Evolutionary conservation across 805 yeast genomes (phyloP), one percentile per base, ranked within the genome.

Genomic region (Candida gorgasii): DNA sequence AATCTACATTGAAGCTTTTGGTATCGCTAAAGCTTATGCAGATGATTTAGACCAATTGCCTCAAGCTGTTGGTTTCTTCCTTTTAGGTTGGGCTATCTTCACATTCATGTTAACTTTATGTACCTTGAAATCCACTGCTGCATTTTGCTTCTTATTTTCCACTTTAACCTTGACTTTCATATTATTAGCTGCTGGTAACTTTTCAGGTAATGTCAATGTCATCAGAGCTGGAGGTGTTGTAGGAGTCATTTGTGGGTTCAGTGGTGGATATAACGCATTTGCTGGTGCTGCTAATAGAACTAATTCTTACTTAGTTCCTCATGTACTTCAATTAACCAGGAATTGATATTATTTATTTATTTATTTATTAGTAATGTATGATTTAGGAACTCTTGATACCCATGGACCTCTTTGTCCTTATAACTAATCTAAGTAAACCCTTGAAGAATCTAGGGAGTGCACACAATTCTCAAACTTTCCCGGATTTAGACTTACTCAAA

Each of bases 261-360:
- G 65, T 27, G 74, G 71, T 1, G 67, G 60, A 51, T 69, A 69
- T 50, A 67, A 69, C 44, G 72, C 73, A 5, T 68, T 56, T 41
- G 67, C 73, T 16, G 73, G 72, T 55, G 52, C 54, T 5, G 71
- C 73, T 32, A 65, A 52, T 38, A 49, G 37, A 19, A 55, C 54
- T 39, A 69, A 69, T 58, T 58, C 69, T 15, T 69, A 69, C 53
- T 32, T 69, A 43, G 56, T 59, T 4, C 69, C 63, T 14, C 48
- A 45, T 39, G 50, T 63, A 12, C 40, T 67, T 36, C 61, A 49
- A 9, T 61, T 68, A 33, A 47, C 57, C 5, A 23, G 38, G 23
- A 38, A 15, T 33, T 33, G 18, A 30, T 13, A 5, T 36, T 35
- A 40, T 8, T 31, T 22, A 34, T 33, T 34, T 27, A 34, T 40